Evolutionary conservation across 1,139 yeast genomes (phyloP).

Genomic region (Geotrichum citri-aurantii): DNA sequence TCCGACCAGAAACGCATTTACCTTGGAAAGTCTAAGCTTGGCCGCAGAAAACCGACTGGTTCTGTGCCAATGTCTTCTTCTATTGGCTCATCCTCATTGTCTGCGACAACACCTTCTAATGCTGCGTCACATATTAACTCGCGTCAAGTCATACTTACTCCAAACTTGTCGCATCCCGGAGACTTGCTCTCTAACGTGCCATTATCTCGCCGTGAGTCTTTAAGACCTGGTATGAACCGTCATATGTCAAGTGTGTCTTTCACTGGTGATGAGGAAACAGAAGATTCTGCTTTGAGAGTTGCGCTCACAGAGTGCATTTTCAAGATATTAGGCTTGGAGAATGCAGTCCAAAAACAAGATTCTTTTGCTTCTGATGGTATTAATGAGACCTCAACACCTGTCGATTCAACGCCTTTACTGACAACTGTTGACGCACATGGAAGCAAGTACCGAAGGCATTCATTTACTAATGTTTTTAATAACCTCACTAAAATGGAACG

Average conservation of each 20-base stretch:
- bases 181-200: constrained; percentile 82
- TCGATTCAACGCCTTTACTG: constrained; percentile 11
- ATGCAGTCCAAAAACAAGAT: constrained; percentile 25
- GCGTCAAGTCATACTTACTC: constrained; percentile 59
- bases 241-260: constrained; percentile 30
- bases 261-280: constrained; percentile 68
- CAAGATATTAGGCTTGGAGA: constrained; percentile 61
- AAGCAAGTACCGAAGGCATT: constrained; percentile 6
- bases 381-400: constrained; percentile 6
- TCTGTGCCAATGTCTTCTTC: not conserved
- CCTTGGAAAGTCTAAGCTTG: constrained; percentile 5
- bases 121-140: constrained; percentile 35
- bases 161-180: constrained; percentile 70
- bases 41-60: constrained; percentile 3
- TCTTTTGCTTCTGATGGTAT: not conserved
- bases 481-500: constrained; percentile 13
- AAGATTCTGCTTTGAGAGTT: constrained; percentile 60
- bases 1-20: constrained; percentile 3
- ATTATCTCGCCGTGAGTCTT: constrained; percentile 43
- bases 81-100: not conserved
- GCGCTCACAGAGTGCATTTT: constrained; percentile 77
- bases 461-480: constrained; percentile 15
- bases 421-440: constrained; percentile 12
- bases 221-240: not conserved
- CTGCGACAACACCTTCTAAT: not conserved